Conservation (phyloP, 306 rosid genomes). For the Medicago ruthenica region DNA sequence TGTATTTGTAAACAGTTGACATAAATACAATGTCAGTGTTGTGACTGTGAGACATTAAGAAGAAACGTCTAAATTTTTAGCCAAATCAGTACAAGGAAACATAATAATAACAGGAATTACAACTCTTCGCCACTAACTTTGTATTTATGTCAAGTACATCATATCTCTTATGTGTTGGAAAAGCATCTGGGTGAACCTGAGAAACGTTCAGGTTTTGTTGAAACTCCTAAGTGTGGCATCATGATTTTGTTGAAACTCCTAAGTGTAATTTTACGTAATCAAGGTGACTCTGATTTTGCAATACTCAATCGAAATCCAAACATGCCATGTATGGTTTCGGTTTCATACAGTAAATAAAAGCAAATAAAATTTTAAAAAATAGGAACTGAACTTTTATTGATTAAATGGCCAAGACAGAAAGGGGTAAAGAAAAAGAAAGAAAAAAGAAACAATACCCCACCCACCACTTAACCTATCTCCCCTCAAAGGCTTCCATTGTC, state of each 20-base stretch:
- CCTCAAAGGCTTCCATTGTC: constrained; percentile 58
- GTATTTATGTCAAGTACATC: too few species aligned
- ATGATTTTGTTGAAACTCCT: not conserved
- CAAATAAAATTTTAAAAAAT: not conserved
- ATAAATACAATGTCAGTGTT: too few species aligned
- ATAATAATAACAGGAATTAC: too few species aligned
- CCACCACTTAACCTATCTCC: constrained; percentile 66
- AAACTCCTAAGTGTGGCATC: too few species aligned
- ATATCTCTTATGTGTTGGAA: too few species aligned
- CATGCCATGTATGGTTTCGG: not conserved
- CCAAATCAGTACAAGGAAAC: too few species aligned
- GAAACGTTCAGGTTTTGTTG: too few species aligned
- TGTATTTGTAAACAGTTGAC: too few species aligned
- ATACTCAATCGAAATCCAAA: not conserved
- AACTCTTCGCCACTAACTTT: too few species aligned
- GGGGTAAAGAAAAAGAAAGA: constrained; percentile 1
- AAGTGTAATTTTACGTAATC: not conserved
- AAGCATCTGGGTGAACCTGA: too few species aligned
- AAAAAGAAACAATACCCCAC: constrained; percentile 45
- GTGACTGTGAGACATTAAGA: too few species aligned
- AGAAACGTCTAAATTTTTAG: too few species aligned
- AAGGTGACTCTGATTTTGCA: not conserved
- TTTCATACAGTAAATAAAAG: constrained; percentile 15
- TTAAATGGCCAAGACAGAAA: constrained; percentile 49
- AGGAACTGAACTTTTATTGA: constrained; percentile 64